Base-by-base conservation (phyloP, 2,329 filamentous ascomycete species). In the Calonectria pseudoturangicola region DNA sequence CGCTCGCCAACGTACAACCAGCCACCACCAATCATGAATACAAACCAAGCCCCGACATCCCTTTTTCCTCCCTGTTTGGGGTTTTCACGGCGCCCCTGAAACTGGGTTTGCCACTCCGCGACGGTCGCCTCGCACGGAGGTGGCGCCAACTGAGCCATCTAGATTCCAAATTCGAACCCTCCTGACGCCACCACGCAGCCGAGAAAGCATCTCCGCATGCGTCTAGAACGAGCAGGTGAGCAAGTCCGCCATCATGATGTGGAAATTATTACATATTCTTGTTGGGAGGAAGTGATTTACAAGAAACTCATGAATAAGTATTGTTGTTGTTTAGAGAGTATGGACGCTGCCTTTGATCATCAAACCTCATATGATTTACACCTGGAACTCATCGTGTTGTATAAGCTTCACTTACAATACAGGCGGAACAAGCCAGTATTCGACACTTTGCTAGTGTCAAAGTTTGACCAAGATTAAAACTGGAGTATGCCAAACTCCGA, bases 111-210 rank as follows among this genome's bases (percentile, higher is more conserved):
- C 36, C 54, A 60, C 54, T 27, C 45, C n/a, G 54, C 5, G n/a
- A 41, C 54, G 13, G 30, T 60, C 30, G 2, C 33, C 39, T 27
- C 33, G 39, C 25, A 18, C 13, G 33, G 21, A 9, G 21, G 36
- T 60, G 54, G 54, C 54, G 33, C 33, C 21, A 41, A 41, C 16
- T 60, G 54, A 27, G 41, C 54, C 54, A 60, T 60, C 54, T 60
- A 21, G 54, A 60, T 60, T 60, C 54, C 54, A 60, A 25, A 27
- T 43, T 60, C 36, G 33, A 25, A 39, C 54, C 15, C 54, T 41
- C 33, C 18, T 18, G 16, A 60, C 54, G 54, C 54, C 54, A 60
- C 54, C 16, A 28, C 33, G 41, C 36, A 41, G 36, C 54, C 54
- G 30, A 10, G 36, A 60, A 60, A 60, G n/a, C 21, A 60, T 60